Conservation (phyloP, 2,329 filamentous ascomycete genomes). For the Fusarium dimerum region DNA sequence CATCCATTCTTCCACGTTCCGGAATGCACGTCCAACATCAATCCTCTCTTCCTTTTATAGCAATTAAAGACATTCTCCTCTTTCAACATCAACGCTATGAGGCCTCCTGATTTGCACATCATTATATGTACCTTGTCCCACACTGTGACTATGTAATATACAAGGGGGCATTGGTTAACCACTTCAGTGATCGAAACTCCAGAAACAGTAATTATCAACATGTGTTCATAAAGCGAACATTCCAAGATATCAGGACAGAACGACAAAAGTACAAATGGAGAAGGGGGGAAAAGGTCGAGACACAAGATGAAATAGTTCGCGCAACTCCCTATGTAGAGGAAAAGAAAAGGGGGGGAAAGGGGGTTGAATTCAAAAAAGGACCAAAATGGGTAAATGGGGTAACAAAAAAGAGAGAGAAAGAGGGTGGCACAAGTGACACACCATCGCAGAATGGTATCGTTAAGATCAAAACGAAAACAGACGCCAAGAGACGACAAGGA, state of each 20-base stretch:
- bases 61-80: not conserved
- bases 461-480: constrained; percentile 20
- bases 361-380: no score
- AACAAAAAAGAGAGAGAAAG: constrained; percentile 15
- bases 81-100: constrained; percentile 6
- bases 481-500: constrained; percentile 16
- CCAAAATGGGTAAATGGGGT: constrained; percentile 5
- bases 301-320: not conserved
- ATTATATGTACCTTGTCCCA: constrained; percentile 5
- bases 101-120: not conserved
- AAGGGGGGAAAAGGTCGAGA: no score
- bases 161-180: not conserved
- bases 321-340: not conserved
- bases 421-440: constrained; percentile 12
- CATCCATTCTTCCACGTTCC: not conserved
- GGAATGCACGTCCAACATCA: not conserved
- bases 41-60: not conserved
- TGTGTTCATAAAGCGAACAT: no score
- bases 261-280: no score
- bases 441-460: constrained; percentile 36
- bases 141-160: constrained; percentile 4
- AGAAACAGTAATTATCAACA: no score
- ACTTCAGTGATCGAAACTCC: no score
- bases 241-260: no score
- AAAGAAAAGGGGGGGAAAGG: no score